Percentiles rank a stretch among this genome's conserved stretches.
Conservation (phyloP, 495 filamentous ascomycete species). For the Trichoderma erinaceum region DNA sequence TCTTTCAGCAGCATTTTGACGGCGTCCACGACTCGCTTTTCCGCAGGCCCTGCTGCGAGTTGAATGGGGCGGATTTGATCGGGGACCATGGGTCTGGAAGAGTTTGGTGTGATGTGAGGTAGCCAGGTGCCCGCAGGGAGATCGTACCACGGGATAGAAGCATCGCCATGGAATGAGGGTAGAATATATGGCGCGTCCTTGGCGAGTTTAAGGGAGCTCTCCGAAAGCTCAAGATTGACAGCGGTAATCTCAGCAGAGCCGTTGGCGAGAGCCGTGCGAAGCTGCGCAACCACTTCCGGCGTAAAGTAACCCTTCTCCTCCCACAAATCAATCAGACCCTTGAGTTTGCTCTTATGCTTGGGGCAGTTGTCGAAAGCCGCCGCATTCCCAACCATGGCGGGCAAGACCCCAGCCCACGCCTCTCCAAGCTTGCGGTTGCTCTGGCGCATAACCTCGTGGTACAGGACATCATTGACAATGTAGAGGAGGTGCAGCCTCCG, state of each 20-base stretch:
- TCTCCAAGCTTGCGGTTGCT: slow-evolving; percentile 49
- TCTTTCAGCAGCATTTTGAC: slow-evolving; percentile 64
- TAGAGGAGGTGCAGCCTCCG: slow-evolving; percentile 76
- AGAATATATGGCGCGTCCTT: slow-evolving; percentile 60
- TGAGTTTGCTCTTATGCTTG: slow-evolving; percentile 61
- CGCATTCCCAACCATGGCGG: slow-evolving; percentile 54
- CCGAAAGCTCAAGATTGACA: slow-evolving; percentile 14
- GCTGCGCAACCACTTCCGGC: slow-evolving; percentile 50
- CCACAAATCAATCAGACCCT: slow-evolving; percentile 69
- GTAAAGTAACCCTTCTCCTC: slow-evolving; percentile 60
- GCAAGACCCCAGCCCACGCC: slow-evolving; percentile 55
- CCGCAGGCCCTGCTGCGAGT: slow-evolving; percentile 65
- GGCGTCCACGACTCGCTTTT: slow-evolving; percentile 54
- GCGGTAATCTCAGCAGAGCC: slow-evolving; percentile 23
- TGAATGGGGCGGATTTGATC: slow-evolving; percentile 68
- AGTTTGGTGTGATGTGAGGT: slow-evolving; percentile 71
- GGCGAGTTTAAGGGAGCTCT: slow-evolving; percentile 26
- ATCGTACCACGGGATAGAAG: slow-evolving; percentile 70
- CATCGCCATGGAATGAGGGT: slow-evolving; percentile 73
- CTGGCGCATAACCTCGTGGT: slow-evolving; percentile 63
- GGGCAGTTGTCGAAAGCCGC: slow-evolving; percentile 57
- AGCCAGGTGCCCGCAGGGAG: slow-evolving; percentile 79
- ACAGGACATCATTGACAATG: slow-evolving; percentile 74
- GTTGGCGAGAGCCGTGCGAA: slow-evolving; percentile 52
- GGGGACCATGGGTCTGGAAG: slow-evolving; percentile 63